Evolutionary conservation across 129 eudicot species (phyloP).

Genomic region (Tagetes patula): DNA sequence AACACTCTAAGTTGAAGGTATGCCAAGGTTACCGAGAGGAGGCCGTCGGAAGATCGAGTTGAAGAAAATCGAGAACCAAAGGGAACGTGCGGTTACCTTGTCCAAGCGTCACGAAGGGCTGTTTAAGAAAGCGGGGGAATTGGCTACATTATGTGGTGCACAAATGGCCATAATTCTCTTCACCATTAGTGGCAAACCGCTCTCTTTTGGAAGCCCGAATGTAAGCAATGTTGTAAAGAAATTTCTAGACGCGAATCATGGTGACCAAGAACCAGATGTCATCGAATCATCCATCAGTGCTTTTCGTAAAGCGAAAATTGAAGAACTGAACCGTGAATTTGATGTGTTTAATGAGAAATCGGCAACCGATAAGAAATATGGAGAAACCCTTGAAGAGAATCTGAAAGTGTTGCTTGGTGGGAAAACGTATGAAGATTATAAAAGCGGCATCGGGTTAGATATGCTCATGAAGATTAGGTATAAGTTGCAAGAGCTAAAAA

Average conservation of each 20-base stretch:
- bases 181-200: slow-evolving; percentile 28
- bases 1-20: not conserved
- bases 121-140: slow-evolving; percentile 28
- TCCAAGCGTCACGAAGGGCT: slow-evolving; percentile 21
- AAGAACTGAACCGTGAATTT: not conserved
- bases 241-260: not conserved
- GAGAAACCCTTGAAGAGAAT: not conserved
- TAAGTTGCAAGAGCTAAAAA: not conserved
- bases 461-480: slow-evolving; percentile 13
- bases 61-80: slow-evolving; percentile 18
- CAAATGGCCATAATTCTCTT: slow-evolving; percentile 18
- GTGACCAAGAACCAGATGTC: not conserved
- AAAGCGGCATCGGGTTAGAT: not conserved
- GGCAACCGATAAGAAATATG: not conserved
- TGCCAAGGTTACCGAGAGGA: slow-evolving; percentile 11
- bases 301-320: not conserved
- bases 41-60: slow-evolving; percentile 11
- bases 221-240: not conserved
- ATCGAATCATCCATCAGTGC: not conserved
- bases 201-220: slow-evolving; percentile 25
- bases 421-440: slow-evolving; percentile 20
- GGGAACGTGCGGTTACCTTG: slow-evolving; percentile 11
- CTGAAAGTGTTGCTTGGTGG: slow-evolving; percentile 10
- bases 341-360: slow-evolving; percentile 14
- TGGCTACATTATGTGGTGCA: slow-evolving; percentile 30